A percentile compares a stretch with the other conserved stretches of the same genome.
Evolutionary conservation across 768 basidiomycete genomes (phyloP).

Genomic region (Tricholoma furcatifolium): DNA sequence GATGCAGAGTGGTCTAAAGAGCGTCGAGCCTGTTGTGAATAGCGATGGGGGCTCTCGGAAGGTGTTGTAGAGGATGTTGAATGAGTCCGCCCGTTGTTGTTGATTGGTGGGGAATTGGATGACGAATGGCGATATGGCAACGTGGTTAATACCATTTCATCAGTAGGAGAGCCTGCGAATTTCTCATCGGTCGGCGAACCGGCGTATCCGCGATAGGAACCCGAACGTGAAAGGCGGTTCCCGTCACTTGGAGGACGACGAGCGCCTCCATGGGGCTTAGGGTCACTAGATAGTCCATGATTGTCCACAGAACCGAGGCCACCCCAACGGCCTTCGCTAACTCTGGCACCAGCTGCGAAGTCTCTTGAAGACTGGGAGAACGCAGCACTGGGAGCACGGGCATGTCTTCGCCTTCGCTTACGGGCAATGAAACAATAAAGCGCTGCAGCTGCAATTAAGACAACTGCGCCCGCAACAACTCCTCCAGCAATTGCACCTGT

Average conservation of each 20-base stretch:
- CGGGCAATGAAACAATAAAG: slow-evolving; percentile 26
- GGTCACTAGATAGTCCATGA: slow-evolving; percentile 5
- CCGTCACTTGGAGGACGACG: slow-evolving; percentile 10
- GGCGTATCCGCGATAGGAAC: slow-evolving; percentile 8
- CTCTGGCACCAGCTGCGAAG: not conserved
- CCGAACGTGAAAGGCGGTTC: slow-evolving; percentile 10
- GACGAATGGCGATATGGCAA: slow-evolving; percentile 4
- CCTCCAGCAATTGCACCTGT: slow-evolving; percentile 51
- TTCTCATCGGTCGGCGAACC: slow-evolving; percentile 18
- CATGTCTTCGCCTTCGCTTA: slow-evolving; percentile 1
- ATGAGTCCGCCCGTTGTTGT: not conserved
- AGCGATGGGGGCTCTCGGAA: slow-evolving; percentile 1
- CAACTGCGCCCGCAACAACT: slow-evolving; percentile 44
- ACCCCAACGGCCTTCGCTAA: slow-evolving; percentile 16
- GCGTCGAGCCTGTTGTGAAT: slow-evolving; percentile 3
- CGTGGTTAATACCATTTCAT: slow-evolving; percentile 8
- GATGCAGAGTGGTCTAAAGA: slow-evolving; percentile 10
- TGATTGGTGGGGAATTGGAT: not conserved
- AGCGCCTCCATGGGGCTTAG: slow-evolving; percentile 6
- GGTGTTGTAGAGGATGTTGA: not conserved
- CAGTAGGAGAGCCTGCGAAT: slow-evolving; percentile 11
- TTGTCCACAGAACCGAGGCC: slow-evolving; percentile 20
- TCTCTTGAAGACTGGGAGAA: not conserved
- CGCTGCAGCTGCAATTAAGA: slow-evolving; percentile 31
- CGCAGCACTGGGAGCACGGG: not conserved